Base-by-base conservation (phyloP, 768 basidiomycete genomes). In the Leccinum uliginosum region DNA sequence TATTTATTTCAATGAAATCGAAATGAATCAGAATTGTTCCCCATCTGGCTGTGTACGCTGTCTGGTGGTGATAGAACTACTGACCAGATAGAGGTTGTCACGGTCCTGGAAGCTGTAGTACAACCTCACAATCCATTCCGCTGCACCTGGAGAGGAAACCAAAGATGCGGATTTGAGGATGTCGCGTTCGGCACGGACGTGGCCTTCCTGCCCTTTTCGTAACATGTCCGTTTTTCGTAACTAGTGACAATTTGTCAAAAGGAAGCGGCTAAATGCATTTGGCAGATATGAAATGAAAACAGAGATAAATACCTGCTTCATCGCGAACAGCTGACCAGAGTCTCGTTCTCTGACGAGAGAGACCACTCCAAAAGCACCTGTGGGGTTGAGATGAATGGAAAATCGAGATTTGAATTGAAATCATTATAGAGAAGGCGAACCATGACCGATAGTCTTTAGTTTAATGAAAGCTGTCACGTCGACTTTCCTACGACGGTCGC, bases 301-400 rank as follows among this genome's bases (percentile, higher is more conserved):
- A 62, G 49, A 64, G 32, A 59, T 45, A 57, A 61, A 71, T 68
- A 91, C 90, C 87, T 98, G 91, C 73, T 98, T 99, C 92, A 99
- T 98, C 53, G 94, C 94, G 67, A 86, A 98, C 47, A 98, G 76
- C 59, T 84, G 82, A 17, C 91, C 90, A 4, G 85, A 83, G 24
- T 82, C 78, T 64, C 82, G 83, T 73, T 98, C 93, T 71, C 80
- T 84, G 38, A 97, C 96, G 50, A 99, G 83, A 10, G 87, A 90
- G 17, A 99, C 96, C 46, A 98, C 95, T 1, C 95, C 96, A 74
- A 99, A 98, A 10, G 95, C 95, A 64, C 93, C 93, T 88, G 72
- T 58, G 61, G 64, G 61, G 62, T 66, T 68, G 68, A 56, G 59
- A 65, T 71, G 66, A 62, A 63, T 48, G 53, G 40, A 60, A 57